These are phyloP conservation scores for Fusarium nygamai DNA, from an alignment of 2,329 filamentous ascomycete species.

Conservation along the genomic window DNA sequence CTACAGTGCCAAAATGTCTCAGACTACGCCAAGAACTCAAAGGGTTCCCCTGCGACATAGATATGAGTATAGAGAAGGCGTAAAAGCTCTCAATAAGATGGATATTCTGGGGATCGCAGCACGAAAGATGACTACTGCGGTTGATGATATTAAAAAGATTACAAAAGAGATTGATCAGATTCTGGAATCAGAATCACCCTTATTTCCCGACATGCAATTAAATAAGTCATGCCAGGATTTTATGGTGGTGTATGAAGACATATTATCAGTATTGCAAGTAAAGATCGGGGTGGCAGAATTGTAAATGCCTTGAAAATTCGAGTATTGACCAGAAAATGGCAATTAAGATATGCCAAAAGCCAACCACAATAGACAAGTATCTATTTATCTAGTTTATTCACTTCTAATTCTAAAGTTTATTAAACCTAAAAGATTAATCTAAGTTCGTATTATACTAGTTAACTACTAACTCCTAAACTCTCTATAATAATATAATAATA, in stretches of 20 bases:
- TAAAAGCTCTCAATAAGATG: not conserved
- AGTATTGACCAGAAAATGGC: no score
- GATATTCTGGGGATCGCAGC: not conserved
- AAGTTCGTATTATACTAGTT: no score
- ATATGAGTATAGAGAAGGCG: not conserved
- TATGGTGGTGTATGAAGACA: not conserved
- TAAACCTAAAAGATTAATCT: no score
- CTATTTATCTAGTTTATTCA: no score
- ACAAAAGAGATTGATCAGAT: not conserved
- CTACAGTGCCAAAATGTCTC: not conserved
- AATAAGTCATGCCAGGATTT: not conserved
- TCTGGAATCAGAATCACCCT: not conserved
- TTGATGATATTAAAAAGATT: not conserved
- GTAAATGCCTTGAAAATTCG: not conserved
- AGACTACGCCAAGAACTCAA: not conserved
- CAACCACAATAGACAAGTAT: no score
- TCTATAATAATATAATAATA: no score
- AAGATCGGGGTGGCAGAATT: not conserved
- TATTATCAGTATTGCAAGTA: not conserved
- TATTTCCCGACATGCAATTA: not conserved
- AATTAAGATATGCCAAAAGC: no score
- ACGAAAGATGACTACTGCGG: not conserved
- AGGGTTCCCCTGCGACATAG: not conserved
- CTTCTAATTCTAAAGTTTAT: no score
- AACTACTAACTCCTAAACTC: no score